A percentile compares a stretch with the other conserved stretches of the same genome.
Evolutionary conservation across 139 green algal species (phyloP).

Genomic region (Pseudopediastrum boryanum): DNA sequence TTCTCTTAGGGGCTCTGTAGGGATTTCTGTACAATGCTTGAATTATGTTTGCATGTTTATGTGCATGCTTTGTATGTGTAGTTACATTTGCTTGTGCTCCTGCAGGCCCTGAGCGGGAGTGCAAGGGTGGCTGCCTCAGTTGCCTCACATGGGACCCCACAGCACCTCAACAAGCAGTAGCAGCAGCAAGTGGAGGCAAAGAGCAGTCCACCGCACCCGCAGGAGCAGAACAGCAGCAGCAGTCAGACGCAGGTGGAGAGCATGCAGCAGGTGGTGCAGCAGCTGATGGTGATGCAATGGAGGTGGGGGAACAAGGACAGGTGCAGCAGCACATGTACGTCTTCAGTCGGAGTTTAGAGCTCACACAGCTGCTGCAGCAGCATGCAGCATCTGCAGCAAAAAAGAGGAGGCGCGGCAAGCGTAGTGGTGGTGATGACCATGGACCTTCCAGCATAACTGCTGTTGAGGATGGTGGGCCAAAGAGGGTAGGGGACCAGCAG

Average conservation of each 20-base stretch:
- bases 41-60: no score
- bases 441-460: no score
- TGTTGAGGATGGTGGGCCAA: no score
- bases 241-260: not conserved
- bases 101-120: constrained; percentile 58
- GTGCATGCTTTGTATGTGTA: not conserved
- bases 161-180: constrained; percentile 13
- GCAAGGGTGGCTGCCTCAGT: constrained; percentile 63
- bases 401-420: not conserved
- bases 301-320: constrained; percentile 7
- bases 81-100: not conserved
- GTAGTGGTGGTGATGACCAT: not conserved
- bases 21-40: no score
- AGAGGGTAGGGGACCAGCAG: not conserved
- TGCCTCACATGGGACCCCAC: constrained; percentile 14
- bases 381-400: not conserved
- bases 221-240: not conserved
- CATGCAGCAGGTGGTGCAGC: not conserved
- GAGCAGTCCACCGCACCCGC: no score
- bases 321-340: constrained; percentile 35
- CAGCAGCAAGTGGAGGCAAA: constrained; percentile 2
- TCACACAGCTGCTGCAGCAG: constrained; percentile 21
- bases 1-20: no score
- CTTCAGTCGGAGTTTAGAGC: constrained; percentile 41
- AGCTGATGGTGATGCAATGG: not conserved